These are phyloP conservation scores for Penicillium odoratum DNA, from an alignment of 495 filamentous ascomycete genomes.

Conservation along the genomic window DNA sequence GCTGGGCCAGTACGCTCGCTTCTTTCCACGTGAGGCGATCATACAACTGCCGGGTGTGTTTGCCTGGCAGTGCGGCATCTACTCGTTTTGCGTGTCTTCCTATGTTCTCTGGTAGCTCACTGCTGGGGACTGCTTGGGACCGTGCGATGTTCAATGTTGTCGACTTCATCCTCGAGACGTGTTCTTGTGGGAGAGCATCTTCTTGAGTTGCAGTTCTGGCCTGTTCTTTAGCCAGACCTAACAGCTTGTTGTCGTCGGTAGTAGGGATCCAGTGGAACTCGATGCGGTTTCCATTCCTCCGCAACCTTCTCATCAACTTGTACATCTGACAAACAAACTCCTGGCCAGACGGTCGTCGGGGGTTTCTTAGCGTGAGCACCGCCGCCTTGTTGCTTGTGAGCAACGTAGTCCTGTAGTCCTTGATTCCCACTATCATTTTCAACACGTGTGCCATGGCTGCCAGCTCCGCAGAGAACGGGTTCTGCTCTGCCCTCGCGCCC, in stretches of 20 bases:
- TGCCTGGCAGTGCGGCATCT: conserved; percentile 30
- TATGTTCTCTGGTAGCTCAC: conserved; percentile 7
- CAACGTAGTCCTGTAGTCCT: too few species aligned
- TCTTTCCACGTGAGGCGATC: conserved; percentile 27
- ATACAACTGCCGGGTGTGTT: conserved; percentile 9
- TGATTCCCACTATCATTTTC: too few species aligned
- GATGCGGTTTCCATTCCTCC: too few species aligned
- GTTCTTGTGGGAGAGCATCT: conserved; percentile 12
- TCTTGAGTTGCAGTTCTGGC: conserved; percentile 14
- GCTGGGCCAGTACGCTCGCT: conserved; percentile 32
- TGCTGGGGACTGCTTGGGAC: conserved; percentile 12
- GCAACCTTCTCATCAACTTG: too few species aligned
- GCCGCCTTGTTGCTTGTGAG: too few species aligned
- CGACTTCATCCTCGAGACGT: conserved; percentile 9
- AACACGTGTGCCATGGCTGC: too few species aligned
- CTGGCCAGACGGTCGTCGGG: too few species aligned
- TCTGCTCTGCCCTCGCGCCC: too few species aligned
- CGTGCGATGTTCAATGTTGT: conserved; percentile 2
- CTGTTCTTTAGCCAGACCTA: conserved; percentile 22
- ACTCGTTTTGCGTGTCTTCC: conserved; percentile 18
- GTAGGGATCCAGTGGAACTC: too few species aligned
- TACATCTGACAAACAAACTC: too few species aligned
- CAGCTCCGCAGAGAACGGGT: too few species aligned
- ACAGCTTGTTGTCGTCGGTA: conserved; percentile 15
- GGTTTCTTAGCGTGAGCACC: too few species aligned